Percentiles rank a stretch among this genome's conserved stretches.
phyloP scores from a whole-genome alignment of 73 alveolate genomes.

The Paramecium tetraurelia region DNA sequence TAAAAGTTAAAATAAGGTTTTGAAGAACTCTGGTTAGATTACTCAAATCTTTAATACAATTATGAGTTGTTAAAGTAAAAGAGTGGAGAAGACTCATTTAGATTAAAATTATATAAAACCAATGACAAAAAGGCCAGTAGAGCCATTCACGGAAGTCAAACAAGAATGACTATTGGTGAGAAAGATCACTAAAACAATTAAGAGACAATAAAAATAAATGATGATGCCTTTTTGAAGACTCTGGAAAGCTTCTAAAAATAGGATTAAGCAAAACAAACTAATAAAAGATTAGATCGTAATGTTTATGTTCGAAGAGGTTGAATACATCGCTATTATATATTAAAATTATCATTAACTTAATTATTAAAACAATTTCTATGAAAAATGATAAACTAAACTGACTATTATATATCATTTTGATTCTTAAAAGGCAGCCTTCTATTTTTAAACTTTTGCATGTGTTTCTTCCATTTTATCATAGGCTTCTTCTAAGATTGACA shows the following conservation, averaged over 20 bases:
- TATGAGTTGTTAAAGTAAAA: constrained; percentile 1
- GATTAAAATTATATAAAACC: background rate
- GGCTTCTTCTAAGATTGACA: constrained; percentile 6
- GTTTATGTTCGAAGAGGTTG: constrained; percentile 6
- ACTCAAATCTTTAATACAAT: background rate
- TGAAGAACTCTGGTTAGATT: background rate
- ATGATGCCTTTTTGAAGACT: constrained; percentile 4
- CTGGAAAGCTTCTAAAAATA: background rate
- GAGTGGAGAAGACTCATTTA: background rate
- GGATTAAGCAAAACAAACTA: background rate
- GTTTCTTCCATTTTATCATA: constrained; percentile 36
- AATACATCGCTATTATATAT: background rate
- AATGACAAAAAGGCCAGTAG: background rate
- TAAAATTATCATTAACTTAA: background rate
- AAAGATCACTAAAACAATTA: background rate
- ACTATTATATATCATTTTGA: background rate
- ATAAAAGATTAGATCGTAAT: background rate
- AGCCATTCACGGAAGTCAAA: background rate
- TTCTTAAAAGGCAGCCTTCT: background rate
- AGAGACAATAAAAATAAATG: background rate
- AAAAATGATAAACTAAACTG: background rate
- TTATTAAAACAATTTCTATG: background rate
- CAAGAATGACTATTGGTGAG: background rate
- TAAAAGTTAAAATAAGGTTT: background rate
- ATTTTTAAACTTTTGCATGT: background rate